Evolutionary conservation across 805 yeast species (phyloP).

Genomic region (Komagataella phaffii): DNA sequence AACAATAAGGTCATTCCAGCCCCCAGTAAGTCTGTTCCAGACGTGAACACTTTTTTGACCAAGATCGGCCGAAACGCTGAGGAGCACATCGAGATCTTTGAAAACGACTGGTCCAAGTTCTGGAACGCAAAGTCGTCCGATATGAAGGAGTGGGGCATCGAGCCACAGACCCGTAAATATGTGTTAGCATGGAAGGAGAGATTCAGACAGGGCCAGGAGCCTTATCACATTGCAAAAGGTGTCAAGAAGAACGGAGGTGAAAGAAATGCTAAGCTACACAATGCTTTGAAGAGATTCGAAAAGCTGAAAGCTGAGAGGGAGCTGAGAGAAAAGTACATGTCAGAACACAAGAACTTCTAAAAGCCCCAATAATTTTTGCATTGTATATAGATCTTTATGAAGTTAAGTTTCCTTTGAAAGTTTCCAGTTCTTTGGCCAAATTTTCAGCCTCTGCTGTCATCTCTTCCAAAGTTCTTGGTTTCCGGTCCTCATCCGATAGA

Average conservation of each 20-base stretch:
- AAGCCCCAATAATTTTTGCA: neutral
- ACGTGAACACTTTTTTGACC: slow-evolving; percentile 58
- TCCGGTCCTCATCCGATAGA: slow-evolving; percentile 39
- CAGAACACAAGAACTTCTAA: slow-evolving; percentile 1
- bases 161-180: slow-evolving; percentile 57
- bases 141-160: slow-evolving; percentile 70
- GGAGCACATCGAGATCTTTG: slow-evolving; percentile 60
- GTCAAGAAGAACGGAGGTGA: slow-evolving; percentile 81
- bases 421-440: slow-evolving; percentile 28
- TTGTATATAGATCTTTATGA: slow-evolving; percentile 1
- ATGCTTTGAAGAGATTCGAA: slow-evolving; percentile 46
- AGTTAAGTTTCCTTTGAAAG: slow-evolving; percentile 8
- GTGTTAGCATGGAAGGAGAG: slow-evolving; percentile 62
- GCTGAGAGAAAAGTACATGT: slow-evolving; percentile 11
- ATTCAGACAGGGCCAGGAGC: slow-evolving; percentile 37
- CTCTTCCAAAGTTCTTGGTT: slow-evolving; percentile 40
- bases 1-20: slow-evolving; percentile 19
- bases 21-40: slow-evolving; percentile 46
- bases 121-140: slow-evolving; percentile 38
- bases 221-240: slow-evolving; percentile 46
- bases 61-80: slow-evolving; percentile 64
- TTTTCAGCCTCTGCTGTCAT: slow-evolving; percentile 64
- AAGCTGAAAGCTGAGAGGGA: slow-evolving; percentile 27
- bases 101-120: slow-evolving; percentile 54
- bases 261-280: slow-evolving; percentile 54